phyloP scores from a whole-genome alignment of 2,329 filamentous ascomycete species.

The Clathrospora elynae region DNA sequence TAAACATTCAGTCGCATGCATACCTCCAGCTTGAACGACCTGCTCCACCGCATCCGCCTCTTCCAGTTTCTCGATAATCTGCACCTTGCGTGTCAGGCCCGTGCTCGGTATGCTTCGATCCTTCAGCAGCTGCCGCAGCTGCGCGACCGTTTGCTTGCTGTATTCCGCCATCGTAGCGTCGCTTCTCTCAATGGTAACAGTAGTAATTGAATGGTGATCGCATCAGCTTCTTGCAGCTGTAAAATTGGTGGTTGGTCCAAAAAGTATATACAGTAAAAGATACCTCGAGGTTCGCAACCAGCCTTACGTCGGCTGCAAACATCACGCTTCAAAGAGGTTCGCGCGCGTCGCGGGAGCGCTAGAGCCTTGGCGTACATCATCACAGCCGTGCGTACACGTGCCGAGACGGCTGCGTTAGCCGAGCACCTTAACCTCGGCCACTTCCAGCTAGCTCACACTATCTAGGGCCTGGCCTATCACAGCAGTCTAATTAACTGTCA shows the following conservation, averaged over 20 bases:
- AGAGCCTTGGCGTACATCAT: constrained; percentile 15
- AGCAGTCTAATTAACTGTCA: too few species aligned
- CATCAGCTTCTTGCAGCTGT: not conserved
- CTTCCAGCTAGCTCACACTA: too few species aligned
- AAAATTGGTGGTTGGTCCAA: not conserved
- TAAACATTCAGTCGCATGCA: not conserved
- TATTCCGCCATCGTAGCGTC: constrained; percentile 48
- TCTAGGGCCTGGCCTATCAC: too few species aligned
- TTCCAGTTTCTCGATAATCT: constrained; percentile 54
- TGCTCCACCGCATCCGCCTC: constrained; percentile 26
- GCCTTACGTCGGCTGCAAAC: constrained; percentile 13
- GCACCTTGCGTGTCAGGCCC: constrained; percentile 55
- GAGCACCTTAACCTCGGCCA: not conserved
- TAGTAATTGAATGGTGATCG: not conserved
- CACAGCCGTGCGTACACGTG: constrained; percentile 11
- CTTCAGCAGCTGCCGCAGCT: constrained; percentile 54
- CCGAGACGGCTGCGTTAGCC: constrained; percentile 13
- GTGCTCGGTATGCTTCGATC: constrained; percentile 54
- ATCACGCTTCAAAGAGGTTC: constrained; percentile 16
- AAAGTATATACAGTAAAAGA: constrained; percentile 1
- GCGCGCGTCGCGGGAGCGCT: constrained; percentile 9
- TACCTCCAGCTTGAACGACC: constrained; percentile 30
- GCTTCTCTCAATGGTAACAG: not conserved
- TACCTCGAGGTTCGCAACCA: constrained; percentile 4
- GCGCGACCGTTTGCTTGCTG: constrained; percentile 54